Percentiles rank a stretch among this genome's conserved stretches.
These are phyloP conservation scores for Colletotrichum chlorophyti DNA, from an alignment of 2,329 filamentous ascomycete species.

Conservation along the genomic window DNA sequence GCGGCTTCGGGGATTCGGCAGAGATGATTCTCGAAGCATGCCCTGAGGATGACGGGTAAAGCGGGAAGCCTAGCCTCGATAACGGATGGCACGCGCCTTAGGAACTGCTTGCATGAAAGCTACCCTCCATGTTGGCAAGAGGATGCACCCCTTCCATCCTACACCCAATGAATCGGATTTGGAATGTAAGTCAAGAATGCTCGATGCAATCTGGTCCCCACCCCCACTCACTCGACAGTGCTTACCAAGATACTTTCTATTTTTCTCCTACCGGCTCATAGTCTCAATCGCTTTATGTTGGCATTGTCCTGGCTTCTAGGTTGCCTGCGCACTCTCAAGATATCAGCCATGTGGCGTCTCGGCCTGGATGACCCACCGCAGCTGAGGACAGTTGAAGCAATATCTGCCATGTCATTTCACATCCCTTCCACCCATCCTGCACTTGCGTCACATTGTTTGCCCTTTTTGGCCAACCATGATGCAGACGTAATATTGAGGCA, in stretches of 20 bases:
- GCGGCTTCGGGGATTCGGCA: too few species aligned
- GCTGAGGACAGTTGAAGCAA: background rate
- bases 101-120: conserved; percentile 8
- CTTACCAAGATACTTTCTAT: conserved; percentile 29
- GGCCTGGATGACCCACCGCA: background rate
- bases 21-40: background rate
- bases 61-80: conserved; percentile 1
- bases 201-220: conserved; percentile 8
- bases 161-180: conserved; percentile 13
- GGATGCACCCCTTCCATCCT: conserved; percentile 5
- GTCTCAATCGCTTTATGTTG: background rate
- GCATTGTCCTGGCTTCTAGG: too few species aligned
- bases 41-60: conserved; percentile 2
- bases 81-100: background rate
- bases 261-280: conserved; percentile 3
- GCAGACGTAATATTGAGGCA: conserved; percentile 16
- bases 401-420: background rate
- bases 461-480: background rate
- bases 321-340: conserved; percentile 1
- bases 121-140: background rate
- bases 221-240: background rate
- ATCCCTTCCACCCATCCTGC: background rate
- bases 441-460: background rate
- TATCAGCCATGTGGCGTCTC: conserved; percentile 4
- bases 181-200: background rate